A percentile compares a stretch with the other conserved stretches of the same genome.
These are phyloP conservation scores for Lyophyllum decastes DNA, from an alignment of 768 basidiomycete species.

Conservation along the genomic window DNA sequence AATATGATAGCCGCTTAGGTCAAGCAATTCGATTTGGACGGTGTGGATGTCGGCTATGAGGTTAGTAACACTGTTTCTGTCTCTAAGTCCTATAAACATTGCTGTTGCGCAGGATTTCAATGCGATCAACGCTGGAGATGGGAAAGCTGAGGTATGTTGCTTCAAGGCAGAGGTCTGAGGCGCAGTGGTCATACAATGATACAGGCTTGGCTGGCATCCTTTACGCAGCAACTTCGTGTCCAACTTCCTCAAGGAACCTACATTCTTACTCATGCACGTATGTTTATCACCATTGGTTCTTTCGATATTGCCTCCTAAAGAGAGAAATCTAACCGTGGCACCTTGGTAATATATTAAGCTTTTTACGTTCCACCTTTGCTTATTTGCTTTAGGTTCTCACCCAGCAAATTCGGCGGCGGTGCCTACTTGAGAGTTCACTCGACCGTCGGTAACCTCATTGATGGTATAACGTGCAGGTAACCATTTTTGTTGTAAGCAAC, in stretches of 20 bases:
- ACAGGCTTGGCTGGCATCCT: constrained; percentile 50
- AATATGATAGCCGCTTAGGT: constrained; percentile 55
- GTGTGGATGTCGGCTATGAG: constrained; percentile 63
- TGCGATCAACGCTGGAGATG: constrained; percentile 45
- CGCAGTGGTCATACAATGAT: not conserved
- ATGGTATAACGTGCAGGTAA: constrained; percentile 63
- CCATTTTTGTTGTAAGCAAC: constrained; percentile 16
- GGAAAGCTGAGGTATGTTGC: constrained; percentile 42
- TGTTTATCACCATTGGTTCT: constrained; percentile 16
- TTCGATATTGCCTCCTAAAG: not conserved
- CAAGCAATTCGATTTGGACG: constrained; percentile 48
- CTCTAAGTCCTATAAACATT: not conserved
- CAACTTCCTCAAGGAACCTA: constrained; percentile 49
- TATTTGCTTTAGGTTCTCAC: not conserved
- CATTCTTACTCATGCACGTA: constrained; percentile 57
- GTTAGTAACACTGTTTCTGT: constrained; percentile 14
- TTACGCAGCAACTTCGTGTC: constrained; percentile 48
- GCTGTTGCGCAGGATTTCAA: constrained; percentile 44
- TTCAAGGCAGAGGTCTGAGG: not conserved
- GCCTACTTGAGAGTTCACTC: constrained; percentile 38
- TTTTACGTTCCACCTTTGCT: not conserved
- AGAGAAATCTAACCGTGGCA: constrained; percentile 39
- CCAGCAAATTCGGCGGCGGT: not conserved
- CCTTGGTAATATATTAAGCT: constrained; percentile 33
- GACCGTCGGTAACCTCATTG: constrained; percentile 55